Percentiles rank a stretch among this genome's conserved stretches.
Evolutionary conservation across 1,284 basidiomycete species (phyloP).

Genomic region (Thelephora terrestris): DNA sequence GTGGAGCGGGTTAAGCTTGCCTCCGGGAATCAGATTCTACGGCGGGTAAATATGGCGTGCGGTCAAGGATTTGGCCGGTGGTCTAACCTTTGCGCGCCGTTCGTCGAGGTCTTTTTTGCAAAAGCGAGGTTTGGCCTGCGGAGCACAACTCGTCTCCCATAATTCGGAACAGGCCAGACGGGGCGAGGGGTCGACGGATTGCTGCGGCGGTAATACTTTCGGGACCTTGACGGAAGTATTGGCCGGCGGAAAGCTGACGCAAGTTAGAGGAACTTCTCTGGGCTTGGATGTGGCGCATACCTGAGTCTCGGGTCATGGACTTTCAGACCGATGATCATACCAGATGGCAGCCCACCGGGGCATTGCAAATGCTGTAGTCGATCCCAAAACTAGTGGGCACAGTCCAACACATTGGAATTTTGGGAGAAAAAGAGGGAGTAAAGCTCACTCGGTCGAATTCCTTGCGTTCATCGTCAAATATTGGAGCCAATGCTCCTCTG

Average conservation of each 20-base stretch:
- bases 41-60: neutral
- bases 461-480: conserved; percentile 37
- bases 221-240: conserved; percentile 41
- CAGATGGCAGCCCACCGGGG: conserved; percentile 55
- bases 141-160: conserved; percentile 57
- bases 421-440: neutral
- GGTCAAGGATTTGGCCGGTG: neutral
- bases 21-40: conserved; percentile 71
- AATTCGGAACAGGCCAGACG: conserved; percentile 54
- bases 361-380: conserved; percentile 51
- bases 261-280: neutral
- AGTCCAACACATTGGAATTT: too few relatives aligned
- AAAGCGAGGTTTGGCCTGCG: conserved; percentile 53
- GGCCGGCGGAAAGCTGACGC: conserved; percentile 66
- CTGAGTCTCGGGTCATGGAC: conserved; percentile 75
- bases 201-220: conserved; percentile 8
- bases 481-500: conserved; percentile 57
- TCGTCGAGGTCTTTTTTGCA: conserved; percentile 79
- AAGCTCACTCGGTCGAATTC: conserved; percentile 46
- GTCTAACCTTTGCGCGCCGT: conserved; percentile 58
- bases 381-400: conserved; percentile 52
- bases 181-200: conserved; percentile 35
- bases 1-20: conserved; percentile 46
- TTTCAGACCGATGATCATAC: conserved; percentile 66
- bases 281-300: conserved; percentile 26